A percentile compares a stretch with the other conserved stretches of the same genome.
These are phyloP conservation scores for Macroventuria anomochaeta DNA, from an alignment of 2,329 filamentous ascomycete genomes.

Conservation along the genomic window DNA sequence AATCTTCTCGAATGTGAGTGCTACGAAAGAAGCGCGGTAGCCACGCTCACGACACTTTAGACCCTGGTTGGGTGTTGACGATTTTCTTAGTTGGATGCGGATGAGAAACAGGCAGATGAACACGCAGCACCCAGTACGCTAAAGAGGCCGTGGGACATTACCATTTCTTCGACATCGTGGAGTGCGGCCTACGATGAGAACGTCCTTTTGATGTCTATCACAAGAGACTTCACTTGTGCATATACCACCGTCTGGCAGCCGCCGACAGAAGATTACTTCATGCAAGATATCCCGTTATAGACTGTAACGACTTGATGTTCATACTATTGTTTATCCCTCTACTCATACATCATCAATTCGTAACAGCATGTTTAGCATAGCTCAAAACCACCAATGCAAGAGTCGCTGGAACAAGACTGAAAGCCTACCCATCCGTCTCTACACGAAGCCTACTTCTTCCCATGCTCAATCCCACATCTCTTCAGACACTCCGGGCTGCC, in stretches of 20 bases:
- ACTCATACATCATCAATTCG: constrained; percentile 7
- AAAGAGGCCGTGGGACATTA: constrained; percentile 7
- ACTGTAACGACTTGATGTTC: neutral
- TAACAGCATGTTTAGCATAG: neutral
- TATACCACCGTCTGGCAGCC: constrained; percentile 14
- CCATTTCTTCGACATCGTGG: neutral
- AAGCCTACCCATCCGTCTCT: neutral
- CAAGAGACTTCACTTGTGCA: constrained; percentile 9
- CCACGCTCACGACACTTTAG: constrained; percentile 11
- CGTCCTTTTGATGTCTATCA: constrained; percentile 6
- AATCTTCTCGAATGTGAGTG: constrained; percentile 27
- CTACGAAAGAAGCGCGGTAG: constrained; percentile 18
- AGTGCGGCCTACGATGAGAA: neutral
- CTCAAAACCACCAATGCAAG: neutral
- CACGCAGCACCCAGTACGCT: neutral
- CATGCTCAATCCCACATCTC: constrained; percentile 38
- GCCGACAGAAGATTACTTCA: neutral
- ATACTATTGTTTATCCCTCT: neutral
- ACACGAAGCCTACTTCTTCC: neutral
- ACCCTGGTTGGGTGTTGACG: constrained; percentile 22
- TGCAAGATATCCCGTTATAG: constrained; percentile 13
- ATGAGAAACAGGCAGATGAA: neutral
- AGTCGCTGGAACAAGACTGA: neutral
- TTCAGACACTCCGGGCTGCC: constrained; percentile 51
- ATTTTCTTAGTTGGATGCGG: constrained; percentile 6